phyloP scores from a whole-genome alignment of 139 green algal species.

The Tetraselmis chui region DNA sequence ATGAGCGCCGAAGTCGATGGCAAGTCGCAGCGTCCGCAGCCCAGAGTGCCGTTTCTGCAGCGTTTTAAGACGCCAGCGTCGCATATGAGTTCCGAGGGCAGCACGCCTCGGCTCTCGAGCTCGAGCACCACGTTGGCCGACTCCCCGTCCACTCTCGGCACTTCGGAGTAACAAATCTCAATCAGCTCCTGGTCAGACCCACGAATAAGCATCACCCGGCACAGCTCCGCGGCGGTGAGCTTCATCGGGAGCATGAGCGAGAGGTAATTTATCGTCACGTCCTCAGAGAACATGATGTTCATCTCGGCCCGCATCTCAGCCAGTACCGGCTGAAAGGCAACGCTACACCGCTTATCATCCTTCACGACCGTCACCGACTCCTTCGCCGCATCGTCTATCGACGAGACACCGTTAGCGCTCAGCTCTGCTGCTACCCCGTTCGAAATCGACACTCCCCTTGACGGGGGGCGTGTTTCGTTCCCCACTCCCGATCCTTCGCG shows the following conservation, averaged over 20 bases:
- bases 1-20: not conserved
- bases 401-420: not conserved
- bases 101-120: not conserved
- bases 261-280: not conserved
- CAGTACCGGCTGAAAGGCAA: not conserved
- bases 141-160: not conserved
- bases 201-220: not conserved
- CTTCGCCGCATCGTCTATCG: not conserved
- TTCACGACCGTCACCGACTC: not conserved
- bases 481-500: not conserved
- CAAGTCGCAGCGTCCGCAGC: not conserved
- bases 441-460: too few species aligned
- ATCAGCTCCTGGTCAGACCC: not conserved
- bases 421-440: not conserved
- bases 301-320: not conserved
- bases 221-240: not conserved
- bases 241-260: not conserved
- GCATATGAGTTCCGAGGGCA: not conserved
- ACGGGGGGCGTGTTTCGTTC: not conserved
- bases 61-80: too few species aligned
- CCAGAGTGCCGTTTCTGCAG: not conserved
- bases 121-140: not conserved
- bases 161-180: not conserved
- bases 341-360: not conserved
- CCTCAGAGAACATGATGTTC: not conserved